Conservation (phyloP, 768 basidiomycete species). For the Pisolithus tinctorius region DNA sequence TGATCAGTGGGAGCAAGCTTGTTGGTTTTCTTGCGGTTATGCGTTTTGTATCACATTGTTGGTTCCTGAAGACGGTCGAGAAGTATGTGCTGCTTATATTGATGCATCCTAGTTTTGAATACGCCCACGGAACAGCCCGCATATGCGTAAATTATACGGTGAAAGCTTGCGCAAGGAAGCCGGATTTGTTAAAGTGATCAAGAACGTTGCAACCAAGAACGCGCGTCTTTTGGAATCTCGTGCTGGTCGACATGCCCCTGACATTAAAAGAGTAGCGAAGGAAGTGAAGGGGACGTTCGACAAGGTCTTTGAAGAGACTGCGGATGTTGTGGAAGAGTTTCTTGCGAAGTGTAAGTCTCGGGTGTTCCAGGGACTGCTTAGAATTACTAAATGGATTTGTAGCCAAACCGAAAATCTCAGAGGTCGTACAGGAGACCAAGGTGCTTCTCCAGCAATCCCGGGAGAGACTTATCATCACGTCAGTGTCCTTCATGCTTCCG, state of each 20-base stretch:
- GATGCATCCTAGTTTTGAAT: not conserved
- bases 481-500: conserved; percentile 23
- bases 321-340: conserved; percentile 91
- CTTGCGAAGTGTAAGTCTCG: conserved; percentile 70
- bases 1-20: conserved; percentile 91
- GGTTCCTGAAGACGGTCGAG: conserved; percentile 91
- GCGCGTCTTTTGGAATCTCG: conserved; percentile 67
- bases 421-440: conserved; percentile 91
- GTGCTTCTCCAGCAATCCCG: conserved; percentile 84
- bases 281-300: conserved; percentile 94
- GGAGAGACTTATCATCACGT: conserved; percentile 91
- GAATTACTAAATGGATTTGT: conserved; percentile 6
- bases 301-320: conserved; percentile 92
- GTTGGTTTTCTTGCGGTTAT: conserved; percentile 80
- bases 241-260: conserved; percentile 77
- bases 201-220: conserved; percentile 82
- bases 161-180: conserved; percentile 91
- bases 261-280: conserved; percentile 74
- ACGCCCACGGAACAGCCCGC: conserved; percentile 55
- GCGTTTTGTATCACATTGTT: conserved; percentile 86
- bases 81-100: conserved; percentile 50
- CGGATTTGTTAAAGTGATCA: conserved; percentile 97
- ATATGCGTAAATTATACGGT: conserved; percentile 96
- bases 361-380: not conserved
- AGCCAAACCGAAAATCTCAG: conserved; percentile 87